A percentile compares a stretch with the other conserved stretches of the same genome.
phyloP scores from a whole-genome alignment of 192 early-diverging fungal species.

The Backusella liffmaniae region DNA sequence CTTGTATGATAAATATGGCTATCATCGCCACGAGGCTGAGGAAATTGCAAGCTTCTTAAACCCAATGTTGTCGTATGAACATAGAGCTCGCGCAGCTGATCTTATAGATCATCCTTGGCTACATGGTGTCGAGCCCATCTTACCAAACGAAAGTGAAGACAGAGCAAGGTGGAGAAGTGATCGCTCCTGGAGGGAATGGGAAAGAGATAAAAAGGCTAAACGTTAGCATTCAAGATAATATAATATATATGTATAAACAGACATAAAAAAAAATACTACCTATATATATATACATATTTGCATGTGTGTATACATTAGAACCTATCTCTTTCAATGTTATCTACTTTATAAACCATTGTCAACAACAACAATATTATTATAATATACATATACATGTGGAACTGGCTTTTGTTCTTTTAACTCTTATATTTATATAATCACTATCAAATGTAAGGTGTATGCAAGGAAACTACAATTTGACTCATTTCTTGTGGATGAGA shows the following conservation, averaged over 20 bases:
- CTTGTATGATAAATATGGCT: conserved; percentile 87
- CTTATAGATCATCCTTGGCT: conserved; percentile 38
- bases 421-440: no score
- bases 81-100: conserved; percentile 30
- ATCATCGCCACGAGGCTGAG: conserved; percentile 64
- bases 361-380: no score
- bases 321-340: no score
- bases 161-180: conserved; percentile 10
- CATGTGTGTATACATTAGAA: no score
- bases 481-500: no score
- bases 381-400: no score
- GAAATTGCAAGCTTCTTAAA: conserved; percentile 77
- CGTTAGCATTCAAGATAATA: background rate
- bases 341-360: no score
- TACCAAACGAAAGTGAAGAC: background rate
- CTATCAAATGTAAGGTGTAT: no score
- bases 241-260: background rate
- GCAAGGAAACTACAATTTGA: no score
- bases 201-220: conserved; percentile 4
- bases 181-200: conserved; percentile 25
- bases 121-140: conserved; percentile 12
- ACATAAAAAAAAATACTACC: background rate
- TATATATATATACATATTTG: no score
- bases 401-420: no score
- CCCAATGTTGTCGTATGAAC: conserved; percentile 67